phyloP scores from a whole-genome alignment of 176 grass and related monocot species.

The Ananas comosus region DNA sequence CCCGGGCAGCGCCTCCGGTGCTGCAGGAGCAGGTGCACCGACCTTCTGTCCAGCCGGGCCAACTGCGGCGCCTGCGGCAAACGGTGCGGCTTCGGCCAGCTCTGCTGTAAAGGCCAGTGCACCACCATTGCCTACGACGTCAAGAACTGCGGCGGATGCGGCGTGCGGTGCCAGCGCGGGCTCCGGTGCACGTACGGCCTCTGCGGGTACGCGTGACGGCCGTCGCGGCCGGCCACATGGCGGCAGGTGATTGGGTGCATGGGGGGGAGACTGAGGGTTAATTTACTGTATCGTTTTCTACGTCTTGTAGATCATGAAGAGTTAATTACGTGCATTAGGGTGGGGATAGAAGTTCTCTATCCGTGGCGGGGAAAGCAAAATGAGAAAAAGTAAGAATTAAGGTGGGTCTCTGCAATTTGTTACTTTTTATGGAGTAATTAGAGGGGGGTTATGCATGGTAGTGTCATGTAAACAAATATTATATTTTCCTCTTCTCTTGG shows the following conservation, averaged over 20 bases:
- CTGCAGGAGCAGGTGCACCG: conserved; percentile 29
- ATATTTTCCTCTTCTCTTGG: no score
- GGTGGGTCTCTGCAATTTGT: no score
- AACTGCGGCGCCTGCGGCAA: conserved; percentile 48
- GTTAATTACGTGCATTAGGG: neutral
- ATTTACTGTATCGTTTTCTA: neutral
- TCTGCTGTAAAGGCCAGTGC: conserved; percentile 45
- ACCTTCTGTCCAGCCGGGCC: conserved; percentile 30
- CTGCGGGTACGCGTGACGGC: conserved; percentile 36
- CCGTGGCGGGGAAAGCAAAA: neutral
- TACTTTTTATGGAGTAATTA: no score
- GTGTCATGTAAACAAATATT: no score
- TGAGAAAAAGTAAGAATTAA: no score
- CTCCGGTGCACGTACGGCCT: conserved; percentile 28
- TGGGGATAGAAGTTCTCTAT: neutral
- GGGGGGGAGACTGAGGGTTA: neutral
- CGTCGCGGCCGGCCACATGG: neutral
- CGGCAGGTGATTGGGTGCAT: neutral
- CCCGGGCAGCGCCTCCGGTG: conserved; percentile 13
- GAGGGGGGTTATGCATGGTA: no score
- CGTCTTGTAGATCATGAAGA: neutral
- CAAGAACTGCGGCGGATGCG: conserved; percentile 38
- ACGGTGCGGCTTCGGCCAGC: conserved; percentile 36
- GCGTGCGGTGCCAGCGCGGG: conserved; percentile 26
- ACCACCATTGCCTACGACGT: conserved; percentile 22